Evolutionary conservation across 1,139 yeast genomes (phyloP).

Genomic region (Magnusiomyces suaveolens): DNA sequence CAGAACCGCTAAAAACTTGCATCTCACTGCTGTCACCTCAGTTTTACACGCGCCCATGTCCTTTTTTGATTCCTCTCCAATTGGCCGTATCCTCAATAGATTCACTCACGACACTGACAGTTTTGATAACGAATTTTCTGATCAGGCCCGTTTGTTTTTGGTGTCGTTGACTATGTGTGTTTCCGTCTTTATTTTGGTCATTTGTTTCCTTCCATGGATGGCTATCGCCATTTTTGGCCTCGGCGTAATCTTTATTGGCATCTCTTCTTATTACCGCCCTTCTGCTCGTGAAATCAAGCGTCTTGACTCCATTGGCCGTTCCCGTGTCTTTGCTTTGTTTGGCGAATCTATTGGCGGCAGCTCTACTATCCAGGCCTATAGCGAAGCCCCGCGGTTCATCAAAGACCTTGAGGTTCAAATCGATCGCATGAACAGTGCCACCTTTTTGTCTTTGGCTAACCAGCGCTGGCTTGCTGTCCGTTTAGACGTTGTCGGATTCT

Average conservation of each 20-base stretch:
- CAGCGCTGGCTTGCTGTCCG: conserved; percentile 74
- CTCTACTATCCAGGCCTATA: conserved; percentile 58
- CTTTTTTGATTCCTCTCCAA: conserved; percentile 57
- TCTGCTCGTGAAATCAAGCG: conserved; percentile 81
- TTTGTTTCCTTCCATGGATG: conserved; percentile 68
- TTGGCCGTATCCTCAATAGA: conserved; percentile 62
- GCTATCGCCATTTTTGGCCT: conserved; percentile 60
- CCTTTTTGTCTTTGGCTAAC: conserved; percentile 52
- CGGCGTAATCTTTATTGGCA: conserved; percentile 36
- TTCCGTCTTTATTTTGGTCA: conserved; percentile 60
- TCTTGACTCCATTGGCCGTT: conserved; percentile 66
- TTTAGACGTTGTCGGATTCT: conserved; percentile 46
- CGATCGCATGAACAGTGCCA: conserved; percentile 63
- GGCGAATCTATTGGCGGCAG: conserved; percentile 67
- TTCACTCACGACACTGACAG: conserved; percentile 80
- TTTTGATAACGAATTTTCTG: conserved; percentile 55
- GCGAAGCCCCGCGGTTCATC: conserved; percentile 40
- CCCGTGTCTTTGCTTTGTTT: conserved; percentile 67
- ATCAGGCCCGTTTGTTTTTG: conserved; percentile 37
- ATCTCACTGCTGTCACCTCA: conserved; percentile 44
- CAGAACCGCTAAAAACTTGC: conserved; percentile 31
- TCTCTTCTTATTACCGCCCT: conserved; percentile 58
- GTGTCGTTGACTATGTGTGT: conserved; percentile 43
- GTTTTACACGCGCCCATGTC: conserved; percentile 71
- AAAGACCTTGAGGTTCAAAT: conserved; percentile 41